Base-by-base conservation (phyloP, 148 eudicot genomes). In the Drosera capensis region DNA sequence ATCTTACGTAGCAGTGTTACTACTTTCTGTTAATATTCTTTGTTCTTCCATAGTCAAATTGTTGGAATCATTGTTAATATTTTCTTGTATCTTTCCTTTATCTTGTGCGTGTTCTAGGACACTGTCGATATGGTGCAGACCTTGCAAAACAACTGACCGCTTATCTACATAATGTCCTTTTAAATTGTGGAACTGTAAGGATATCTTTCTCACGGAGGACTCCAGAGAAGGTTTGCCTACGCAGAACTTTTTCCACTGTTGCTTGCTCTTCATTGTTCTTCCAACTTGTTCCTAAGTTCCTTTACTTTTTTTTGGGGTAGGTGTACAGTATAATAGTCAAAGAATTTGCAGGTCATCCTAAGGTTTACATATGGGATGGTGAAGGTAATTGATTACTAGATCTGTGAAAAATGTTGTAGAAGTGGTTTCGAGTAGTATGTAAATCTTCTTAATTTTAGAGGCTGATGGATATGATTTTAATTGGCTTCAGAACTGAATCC, bases 151-250 rank as follows among this genome's bases (percentile, higher is more conserved):
- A 84, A 67, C 63, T 90, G 58, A 53, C 62, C 45, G 60, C 74
- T 35, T 78, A 78, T 55, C 65, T 90, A 42, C 82, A 71, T 54
- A 79, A 72, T 67, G 75, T 70, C 46, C 85, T 84, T 52, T 64
- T 54, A 43, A 75, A 71, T 70, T 84, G 97, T 55, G 97, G 97
- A 45, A 71, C 85, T 57, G 71, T 90, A 46, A 80, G 88, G 66
- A 84, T 90, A 52, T 84, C 95, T 51, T 90, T 90, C 58, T 80
- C 97, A 42, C 69, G 94, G 62, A 78, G 97, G 63, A 90, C 97
- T 25, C 97, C 97, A 1, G 78, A 61, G 25, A 90, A 90, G 95
- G 97, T 90, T 47, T 29, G 37, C 49, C 17, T 56, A 49, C 45
- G 13, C 23, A 20, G 23, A 25, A n/a, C n/a, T n/a, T n/a, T 16